Base-by-base conservation (phyloP, 1,139 yeast species). In the Hyphopichia fennica region DNA sequence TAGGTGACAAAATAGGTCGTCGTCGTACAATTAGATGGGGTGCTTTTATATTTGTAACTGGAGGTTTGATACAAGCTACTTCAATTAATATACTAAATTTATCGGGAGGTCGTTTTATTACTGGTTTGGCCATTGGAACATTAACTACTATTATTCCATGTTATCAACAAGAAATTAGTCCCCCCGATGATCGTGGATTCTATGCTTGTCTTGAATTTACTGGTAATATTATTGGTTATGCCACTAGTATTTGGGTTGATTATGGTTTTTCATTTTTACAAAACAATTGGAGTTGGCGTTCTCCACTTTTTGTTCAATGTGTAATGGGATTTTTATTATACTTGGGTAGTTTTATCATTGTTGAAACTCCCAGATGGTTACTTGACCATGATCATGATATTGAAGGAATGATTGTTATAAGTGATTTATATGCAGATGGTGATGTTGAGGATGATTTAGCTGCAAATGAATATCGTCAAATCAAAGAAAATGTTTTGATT, bases 71-170 rank as follows among this genome's bases (percentile, higher is more conserved):
- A 39, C 97, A 90, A 63, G 77, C 95, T 0, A 56, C 66, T 37
- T 66, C 81, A 0, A 63, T 70, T 25, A 67, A 67, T 47, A 64
- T 75, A 35, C 50, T 64, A 40, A 57, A 68, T 36, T 70, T 90
- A 62, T 81, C 87, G 23, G 46, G 79, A 29, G 96, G 97, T 1
- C 75, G 98, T 51, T 75, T 89, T 37, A 75, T 90, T 34, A 80
- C 91, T 36, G 97, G 97, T 58, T 54, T 90, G 30, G 96, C 96
- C 14, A 91, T 91, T 37, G 98, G 97, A 11, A 76, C 88, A 56
- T 72, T 91, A 43, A 85, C 95, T n/a, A 88, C 96, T 6, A 88
- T 90, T 41, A 95, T 93, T n/a, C 97, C 98, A 0, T 88, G 93
- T 39, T 91, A 89, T 62, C 96, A 90, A 65, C 80, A 89, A 6